Conservation (phyloP, 371 early-diverging fungal genomes). For the Syncephalastrum racemosum region DNA sequence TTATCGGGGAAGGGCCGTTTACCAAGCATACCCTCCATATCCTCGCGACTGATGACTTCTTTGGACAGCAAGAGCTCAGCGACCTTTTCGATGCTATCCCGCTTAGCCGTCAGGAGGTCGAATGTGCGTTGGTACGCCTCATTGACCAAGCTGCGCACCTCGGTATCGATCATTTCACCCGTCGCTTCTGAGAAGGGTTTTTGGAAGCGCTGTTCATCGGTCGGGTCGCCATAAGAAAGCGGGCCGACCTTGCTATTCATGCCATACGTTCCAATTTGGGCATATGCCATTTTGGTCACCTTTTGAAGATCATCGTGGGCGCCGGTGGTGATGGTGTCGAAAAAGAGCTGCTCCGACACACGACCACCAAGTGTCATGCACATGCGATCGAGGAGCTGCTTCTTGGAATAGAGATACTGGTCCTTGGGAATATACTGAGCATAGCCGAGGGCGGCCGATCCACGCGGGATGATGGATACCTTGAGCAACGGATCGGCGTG, state of each 20-base stretch:
- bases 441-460: slow-evolving; percentile 92
- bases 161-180: slow-evolving; percentile 88
- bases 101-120: slow-evolving; percentile 75
- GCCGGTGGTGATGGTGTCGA: slow-evolving; percentile 84
- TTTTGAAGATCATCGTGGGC: slow-evolving; percentile 95
- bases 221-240: slow-evolving; percentile 76
- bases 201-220: slow-evolving; percentile 72
- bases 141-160: slow-evolving; percentile 80
- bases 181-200: slow-evolving; percentile 97
- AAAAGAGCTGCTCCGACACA: slow-evolving; percentile 91
- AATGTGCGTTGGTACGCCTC: slow-evolving; percentile 80
- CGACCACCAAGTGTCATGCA: slow-evolving; percentile 97
- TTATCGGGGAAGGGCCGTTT: slow-evolving; percentile 68
- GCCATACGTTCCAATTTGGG: slow-evolving; percentile 89
- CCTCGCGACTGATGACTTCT: slow-evolving; percentile 94
- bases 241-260: slow-evolving; percentile 91
- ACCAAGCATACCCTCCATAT: slow-evolving; percentile 90
- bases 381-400: slow-evolving; percentile 94
- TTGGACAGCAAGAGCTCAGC: slow-evolving; percentile 88
- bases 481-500: slow-evolving; percentile 95
- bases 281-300: slow-evolving; percentile 96
- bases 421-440: slow-evolving; percentile 98
- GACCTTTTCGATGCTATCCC: slow-evolving; percentile 85
- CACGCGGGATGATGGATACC: slow-evolving; percentile 97
- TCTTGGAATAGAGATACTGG: slow-evolving; percentile 90